Conservation (phyloP, 2,329 filamentous ascomycete genomes). For the Karstenula rhodostoma region DNA sequence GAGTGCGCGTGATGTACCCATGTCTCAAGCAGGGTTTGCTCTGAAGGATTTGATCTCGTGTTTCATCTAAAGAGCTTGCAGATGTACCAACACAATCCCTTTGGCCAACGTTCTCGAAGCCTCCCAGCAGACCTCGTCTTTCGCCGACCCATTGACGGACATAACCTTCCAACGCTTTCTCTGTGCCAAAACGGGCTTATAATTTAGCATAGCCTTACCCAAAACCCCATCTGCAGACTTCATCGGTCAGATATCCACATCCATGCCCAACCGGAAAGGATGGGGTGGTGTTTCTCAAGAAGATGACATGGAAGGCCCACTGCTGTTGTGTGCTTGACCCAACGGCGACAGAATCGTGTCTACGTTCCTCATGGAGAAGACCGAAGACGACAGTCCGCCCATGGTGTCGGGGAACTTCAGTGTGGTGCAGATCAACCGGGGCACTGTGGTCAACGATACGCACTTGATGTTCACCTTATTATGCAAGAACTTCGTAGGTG, state of each 20-base stretch:
- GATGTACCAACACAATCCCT: too few relatives aligned
- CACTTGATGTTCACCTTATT: slow-evolving; percentile 26
- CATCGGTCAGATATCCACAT: slow-evolving; percentile 31
- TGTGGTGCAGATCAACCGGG: slow-evolving; percentile 15
- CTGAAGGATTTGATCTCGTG: too few relatives aligned
- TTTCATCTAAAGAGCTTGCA: too few relatives aligned
- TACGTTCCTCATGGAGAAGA: slow-evolving; percentile 26
- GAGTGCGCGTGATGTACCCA: too few relatives aligned
- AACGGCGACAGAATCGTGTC: slow-evolving; percentile 25
- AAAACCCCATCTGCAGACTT: slow-evolving; percentile 22
- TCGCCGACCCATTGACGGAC: slow-evolving; percentile 23
- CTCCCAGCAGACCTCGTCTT: slow-evolving; percentile 19
- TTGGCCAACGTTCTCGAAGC: too few relatives aligned
- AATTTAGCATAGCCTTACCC: slow-evolving; percentile 32
- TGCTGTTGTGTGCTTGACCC: slow-evolving; percentile 30
- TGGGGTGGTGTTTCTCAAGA: slow-evolving; percentile 29
- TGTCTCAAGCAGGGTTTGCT: too few relatives aligned
- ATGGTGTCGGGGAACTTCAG: slow-evolving; percentile 23
- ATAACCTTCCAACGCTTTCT: slow-evolving; percentile 29
- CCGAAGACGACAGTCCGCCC: slow-evolving; percentile 26
- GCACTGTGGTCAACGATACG: slow-evolving; percentile 20
- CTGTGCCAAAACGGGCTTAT: slow-evolving; percentile 24
- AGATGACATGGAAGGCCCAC: slow-evolving; percentile 30
- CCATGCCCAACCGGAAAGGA: slow-evolving; percentile 23
- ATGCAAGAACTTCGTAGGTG: slow-evolving; percentile 25